A percentile compares a stretch with the other conserved stretches of the same genome.
phyloP scores from a whole-genome alignment of 2,329 filamentous ascomycete genomes.

The Fusarium napiforme region DNA sequence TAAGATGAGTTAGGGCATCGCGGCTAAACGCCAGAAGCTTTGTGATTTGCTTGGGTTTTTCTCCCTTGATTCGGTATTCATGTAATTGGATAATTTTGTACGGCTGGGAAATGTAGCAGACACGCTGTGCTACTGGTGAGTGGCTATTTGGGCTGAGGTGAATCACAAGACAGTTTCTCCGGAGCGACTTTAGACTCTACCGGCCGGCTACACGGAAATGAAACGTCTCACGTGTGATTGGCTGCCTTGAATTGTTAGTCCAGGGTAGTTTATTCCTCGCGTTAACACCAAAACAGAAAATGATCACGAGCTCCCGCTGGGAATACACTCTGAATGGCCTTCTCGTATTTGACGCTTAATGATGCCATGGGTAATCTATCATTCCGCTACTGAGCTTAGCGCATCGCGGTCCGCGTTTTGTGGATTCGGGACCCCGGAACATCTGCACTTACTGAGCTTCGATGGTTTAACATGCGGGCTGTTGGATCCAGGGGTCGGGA shows the following conservation, averaged over 20 bases:
- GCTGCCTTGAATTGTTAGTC: background rate
- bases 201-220: background rate
- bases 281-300: background rate
- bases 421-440: background rate
- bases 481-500: background rate
- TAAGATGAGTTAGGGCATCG: background rate
- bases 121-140: fast-evolving
- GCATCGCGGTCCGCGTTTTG: background rate
- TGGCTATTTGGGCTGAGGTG: fast-evolving
- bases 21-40: background rate
- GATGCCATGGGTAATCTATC: background rate
- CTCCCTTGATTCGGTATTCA: background rate
- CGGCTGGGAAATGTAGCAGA: fast-evolving
- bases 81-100: background rate
- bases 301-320: background rate
- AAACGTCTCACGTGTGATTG: background rate
- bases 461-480: background rate
- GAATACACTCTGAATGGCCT: background rate
- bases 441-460: background rate
- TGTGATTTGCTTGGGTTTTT: background rate
- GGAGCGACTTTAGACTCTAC: fast-evolving
- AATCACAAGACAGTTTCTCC: background rate
- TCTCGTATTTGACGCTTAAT: background rate
- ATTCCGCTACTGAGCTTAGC: background rate
- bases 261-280: background rate